Base-by-base conservation (phyloP, 2,329 filamentous ascomycete species). In the Dothideomycetidae sp. region DNA sequence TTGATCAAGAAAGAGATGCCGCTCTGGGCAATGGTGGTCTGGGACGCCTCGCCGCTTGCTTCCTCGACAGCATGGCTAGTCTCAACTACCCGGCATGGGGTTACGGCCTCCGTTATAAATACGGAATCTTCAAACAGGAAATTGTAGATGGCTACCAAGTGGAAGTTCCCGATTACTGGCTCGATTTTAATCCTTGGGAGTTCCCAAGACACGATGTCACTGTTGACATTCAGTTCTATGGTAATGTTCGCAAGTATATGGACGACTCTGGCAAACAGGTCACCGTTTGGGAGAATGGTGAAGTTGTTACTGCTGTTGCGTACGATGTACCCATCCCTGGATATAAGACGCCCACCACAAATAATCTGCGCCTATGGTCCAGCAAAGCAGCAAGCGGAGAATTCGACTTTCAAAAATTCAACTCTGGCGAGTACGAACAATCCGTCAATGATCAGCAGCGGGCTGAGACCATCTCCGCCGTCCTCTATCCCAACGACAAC, bases 371-470 rank as follows among this genome's bases (percentile, higher is more conserved):
- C 43, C 70, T 98, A 28, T 98, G 90, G 90, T 93, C 85, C 31
- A 94, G 85, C 68, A 94, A 94, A 63, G 88, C 90, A 30, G 86
- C 86, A 31, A 88, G 83, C 50, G 90, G 90, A 47, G 90, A 98
- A 60, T 98, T 98, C 47, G 88, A 98, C 63, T 98, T 98, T 64
- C 88, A 94, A 54, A 96, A 96, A 59, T 98, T 98, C 75, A 98
- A 98, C 64, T 90, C 71, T 42, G 90, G 90, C 45, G 86, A 98
- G 51, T 98, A 98, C 56, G 90, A 98, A 63, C 90, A 82, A 63
- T 92, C 90, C 10, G 90, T 98, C 28, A 83, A 81, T n/a, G 90
- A 98, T 49, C 85, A 96, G 62, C 90, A 98, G 66, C 80, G 83
- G 41, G 90, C 90, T n/a, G 90, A 98, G 67, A 96, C 88, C 39